Evolutionary conservation across 768 basidiomycete genomes (phyloP).

Genomic region (Lyophyllum atratum): DNA sequence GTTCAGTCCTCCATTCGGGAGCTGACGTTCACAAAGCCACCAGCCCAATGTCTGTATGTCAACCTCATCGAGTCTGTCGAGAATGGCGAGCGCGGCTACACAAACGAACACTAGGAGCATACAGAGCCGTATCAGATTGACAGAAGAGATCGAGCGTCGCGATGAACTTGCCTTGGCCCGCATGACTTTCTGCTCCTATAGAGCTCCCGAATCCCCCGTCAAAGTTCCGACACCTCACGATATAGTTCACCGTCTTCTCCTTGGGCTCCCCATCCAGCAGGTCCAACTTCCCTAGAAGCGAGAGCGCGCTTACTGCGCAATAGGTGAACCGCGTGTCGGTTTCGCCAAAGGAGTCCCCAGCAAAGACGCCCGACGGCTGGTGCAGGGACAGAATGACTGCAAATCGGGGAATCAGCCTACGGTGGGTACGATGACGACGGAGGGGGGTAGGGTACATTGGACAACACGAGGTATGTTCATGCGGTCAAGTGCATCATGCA

Average conservation of each 20-base stretch:
- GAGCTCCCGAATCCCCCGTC: constrained; percentile 91
- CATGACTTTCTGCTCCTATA: constrained; percentile 90
- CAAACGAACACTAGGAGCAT: constrained; percentile 78
- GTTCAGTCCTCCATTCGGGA: constrained; percentile 92
- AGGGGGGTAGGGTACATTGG: constrained; percentile 55
- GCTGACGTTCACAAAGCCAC: constrained; percentile 94
- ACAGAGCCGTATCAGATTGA: background rate
- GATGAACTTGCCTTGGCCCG: constrained; percentile 70
- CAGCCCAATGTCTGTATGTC: constrained; percentile 81
- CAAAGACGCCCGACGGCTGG: constrained; percentile 83
- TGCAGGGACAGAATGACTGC: constrained; percentile 85
- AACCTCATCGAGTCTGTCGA: constrained; percentile 79
- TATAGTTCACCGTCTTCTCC: constrained; percentile 70
- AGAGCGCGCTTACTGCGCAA: constrained; percentile 81
- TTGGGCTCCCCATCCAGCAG: constrained; percentile 66
- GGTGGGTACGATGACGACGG: background rate
- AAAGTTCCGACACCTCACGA: constrained; percentile 83
- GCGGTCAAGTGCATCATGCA: constrained; percentile 76
- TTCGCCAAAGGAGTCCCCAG: constrained; percentile 92
- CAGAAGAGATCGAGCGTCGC: background rate
- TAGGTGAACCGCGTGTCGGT: constrained; percentile 90
- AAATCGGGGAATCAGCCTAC: background rate
- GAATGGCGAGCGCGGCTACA: constrained; percentile 82
- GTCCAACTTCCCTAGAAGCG: constrained; percentile 75
- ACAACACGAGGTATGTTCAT: constrained; percentile 72